A percentile compares a stretch with the other conserved stretches of the same genome.
These are phyloP conservation scores for Alternaria angustiovoidea DNA, from an alignment of 2,329 filamentous ascomycete species.

Conservation along the genomic window DNA sequence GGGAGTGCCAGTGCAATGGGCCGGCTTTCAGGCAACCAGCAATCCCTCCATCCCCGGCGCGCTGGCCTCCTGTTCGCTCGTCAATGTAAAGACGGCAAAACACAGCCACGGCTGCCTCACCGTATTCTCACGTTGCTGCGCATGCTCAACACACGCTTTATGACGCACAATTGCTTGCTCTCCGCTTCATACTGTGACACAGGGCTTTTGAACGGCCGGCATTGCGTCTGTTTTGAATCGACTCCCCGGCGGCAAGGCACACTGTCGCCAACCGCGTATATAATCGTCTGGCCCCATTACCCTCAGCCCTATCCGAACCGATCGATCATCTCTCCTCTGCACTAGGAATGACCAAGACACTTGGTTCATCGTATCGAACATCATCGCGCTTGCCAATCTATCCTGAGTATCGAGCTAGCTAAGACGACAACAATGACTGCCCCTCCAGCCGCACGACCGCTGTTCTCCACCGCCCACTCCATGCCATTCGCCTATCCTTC, in stretches of 20 bases:
- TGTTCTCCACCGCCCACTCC: slow-evolving; percentile 32
- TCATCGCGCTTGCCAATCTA: slow-evolving; percentile 5
- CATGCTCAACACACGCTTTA: slow-evolving; percentile 26
- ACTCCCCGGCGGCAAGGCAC: slow-evolving; percentile 11
- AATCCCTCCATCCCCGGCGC: background rate
- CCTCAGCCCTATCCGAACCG: slow-evolving; percentile 32
- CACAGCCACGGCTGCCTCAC: slow-evolving; percentile 32
- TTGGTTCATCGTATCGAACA: slow-evolving; percentile 3
- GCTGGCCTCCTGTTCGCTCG: slow-evolving; percentile 14
- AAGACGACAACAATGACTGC: slow-evolving; percentile 33
- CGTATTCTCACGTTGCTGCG: slow-evolving; percentile 21
- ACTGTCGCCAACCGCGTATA: slow-evolving; percentile 14
- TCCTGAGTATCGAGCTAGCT: slow-evolving; percentile 16
- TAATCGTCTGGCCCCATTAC: slow-evolving; percentile 24
- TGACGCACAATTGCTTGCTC: slow-evolving; percentile 24
- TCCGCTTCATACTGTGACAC: slow-evolving; percentile 11
- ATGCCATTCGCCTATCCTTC: slow-evolving; percentile 29
- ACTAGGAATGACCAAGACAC: slow-evolving; percentile 17
- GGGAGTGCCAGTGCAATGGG: slow-evolving; percentile 4
- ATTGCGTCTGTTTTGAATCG: slow-evolving; percentile 19
- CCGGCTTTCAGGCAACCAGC: slow-evolving; percentile 12
- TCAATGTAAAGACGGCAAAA: slow-evolving; percentile 3
- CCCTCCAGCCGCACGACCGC: slow-evolving; percentile 31
- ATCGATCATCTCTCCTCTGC: slow-evolving; percentile 21
- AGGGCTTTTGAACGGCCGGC: slow-evolving; percentile 9